Percentiles rank a stretch among this genome's conserved stretches.
Evolutionary conservation across 495 filamentous ascomycete species (phyloP).

Genomic region (Astrocystis sublimbata): DNA sequence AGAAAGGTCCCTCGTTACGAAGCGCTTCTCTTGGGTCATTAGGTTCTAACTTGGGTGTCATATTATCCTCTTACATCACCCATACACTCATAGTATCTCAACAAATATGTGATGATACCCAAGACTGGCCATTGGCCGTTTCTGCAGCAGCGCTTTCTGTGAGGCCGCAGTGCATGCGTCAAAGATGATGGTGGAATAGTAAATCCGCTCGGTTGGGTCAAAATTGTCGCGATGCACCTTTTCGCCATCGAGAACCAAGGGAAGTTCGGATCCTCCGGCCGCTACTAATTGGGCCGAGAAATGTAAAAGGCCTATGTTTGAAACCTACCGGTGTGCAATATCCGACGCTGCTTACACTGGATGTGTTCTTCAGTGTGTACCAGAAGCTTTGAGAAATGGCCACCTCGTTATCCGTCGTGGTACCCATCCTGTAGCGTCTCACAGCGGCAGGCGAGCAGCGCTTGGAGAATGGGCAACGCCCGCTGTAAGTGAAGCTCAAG

Average conservation of each 20-base stretch:
- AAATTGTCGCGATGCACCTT: background rate
- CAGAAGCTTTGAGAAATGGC: background rate
- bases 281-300: constrained; percentile 3
- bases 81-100: background rate
- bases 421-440: background rate
- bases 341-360: background rate
- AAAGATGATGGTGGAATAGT: constrained; percentile 10
- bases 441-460: background rate
- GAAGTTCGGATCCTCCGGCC: constrained; percentile 3
- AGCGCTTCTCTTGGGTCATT: too few relatives aligned
- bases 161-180: constrained; percentile 13
- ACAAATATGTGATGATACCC: background rate
- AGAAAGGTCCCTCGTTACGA: background rate
- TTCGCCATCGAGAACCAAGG: background rate
- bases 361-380: background rate
- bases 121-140: background rate
- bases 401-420: background rate
- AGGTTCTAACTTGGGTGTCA: too few relatives aligned
- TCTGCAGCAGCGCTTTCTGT: background rate
- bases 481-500: background rate
- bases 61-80: background rate
- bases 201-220: background rate
- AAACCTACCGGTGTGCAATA: background rate
- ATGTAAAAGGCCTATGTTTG: background rate
- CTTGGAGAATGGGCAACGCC: background rate